A percentile compares a stretch with the other conserved stretches of the same genome.
Conservation (phyloP, 306 rosid species). For the Geum urbanum region DNA sequence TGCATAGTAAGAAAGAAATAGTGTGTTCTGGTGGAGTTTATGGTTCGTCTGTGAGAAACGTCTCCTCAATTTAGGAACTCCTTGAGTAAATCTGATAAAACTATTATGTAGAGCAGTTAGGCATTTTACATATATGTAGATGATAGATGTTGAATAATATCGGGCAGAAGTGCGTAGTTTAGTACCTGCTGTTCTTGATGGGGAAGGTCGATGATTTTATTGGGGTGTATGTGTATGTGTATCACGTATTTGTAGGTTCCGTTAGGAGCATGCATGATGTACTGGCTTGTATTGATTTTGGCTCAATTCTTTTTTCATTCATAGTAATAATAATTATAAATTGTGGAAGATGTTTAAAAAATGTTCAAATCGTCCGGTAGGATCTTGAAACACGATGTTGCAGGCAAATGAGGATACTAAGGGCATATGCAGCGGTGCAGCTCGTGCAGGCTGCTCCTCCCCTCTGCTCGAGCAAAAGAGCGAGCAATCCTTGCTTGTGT, state of each 20-base stretch:
- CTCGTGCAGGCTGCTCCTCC: too few species aligned
- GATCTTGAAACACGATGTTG: too few species aligned
- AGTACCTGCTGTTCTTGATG: background rate
- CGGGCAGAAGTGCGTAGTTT: background rate
- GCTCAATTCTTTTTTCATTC: too few species aligned
- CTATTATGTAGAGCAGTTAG: background rate
- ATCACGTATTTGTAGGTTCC: background rate
- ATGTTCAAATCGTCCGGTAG: too few species aligned
- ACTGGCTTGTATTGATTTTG: too few species aligned
- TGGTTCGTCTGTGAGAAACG: background rate
- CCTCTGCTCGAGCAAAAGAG: too few species aligned
- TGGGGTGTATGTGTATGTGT: background rate
- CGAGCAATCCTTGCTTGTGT: too few species aligned
- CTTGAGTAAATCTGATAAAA: background rate
- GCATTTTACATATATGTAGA: background rate
- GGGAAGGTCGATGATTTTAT: background rate
- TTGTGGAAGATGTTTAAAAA: too few species aligned
- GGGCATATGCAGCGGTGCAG: too few species aligned
- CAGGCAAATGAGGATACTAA: too few species aligned
- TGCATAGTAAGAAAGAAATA: conserved; percentile 32
- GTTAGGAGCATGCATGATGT: too few species aligned
- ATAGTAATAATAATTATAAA: too few species aligned
- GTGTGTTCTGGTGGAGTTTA: conserved; percentile 3
- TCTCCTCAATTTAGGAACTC: background rate
- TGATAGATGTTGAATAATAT: background rate